Conservation (phyloP, 192 early-diverging fungal species). For the Coemansia sp. region DNA sequence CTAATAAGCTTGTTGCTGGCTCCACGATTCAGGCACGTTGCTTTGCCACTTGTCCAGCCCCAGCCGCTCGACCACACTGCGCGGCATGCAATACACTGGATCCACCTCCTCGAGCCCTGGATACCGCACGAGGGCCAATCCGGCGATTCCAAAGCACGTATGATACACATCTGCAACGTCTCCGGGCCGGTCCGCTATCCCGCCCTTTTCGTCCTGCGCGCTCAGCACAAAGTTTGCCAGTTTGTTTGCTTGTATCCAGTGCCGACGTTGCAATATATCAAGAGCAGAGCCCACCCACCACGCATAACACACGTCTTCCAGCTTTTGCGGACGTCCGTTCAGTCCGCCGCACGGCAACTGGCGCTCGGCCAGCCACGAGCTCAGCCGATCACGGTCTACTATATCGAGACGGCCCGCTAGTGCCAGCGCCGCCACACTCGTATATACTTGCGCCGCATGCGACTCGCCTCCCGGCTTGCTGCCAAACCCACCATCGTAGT, state of each 20-base stretch:
- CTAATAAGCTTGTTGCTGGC: neutral
- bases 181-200: conserved; percentile 90
- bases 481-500: conserved; percentile 97
- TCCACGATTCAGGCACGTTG: conserved; percentile 29
- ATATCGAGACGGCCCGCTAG: conserved; percentile 76
- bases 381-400: conserved; percentile 79
- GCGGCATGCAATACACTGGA: conserved; percentile 90
- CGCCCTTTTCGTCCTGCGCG: conserved; percentile 88
- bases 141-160: conserved; percentile 91
- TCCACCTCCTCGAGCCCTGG: conserved; percentile 74
- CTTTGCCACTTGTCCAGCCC: conserved; percentile 46
- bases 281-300: conserved; percentile 97
- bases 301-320: conserved; percentile 97
- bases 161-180: conserved; percentile 96
- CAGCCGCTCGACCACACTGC: conserved; percentile 59
- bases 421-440: conserved; percentile 84
- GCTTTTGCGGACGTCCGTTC: conserved; percentile 95
- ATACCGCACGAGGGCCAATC: conserved; percentile 83
- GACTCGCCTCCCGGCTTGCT: conserved; percentile 86
- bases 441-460: conserved; percentile 91
- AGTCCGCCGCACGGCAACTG: conserved; percentile 90
- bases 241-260: conserved; percentile 83
- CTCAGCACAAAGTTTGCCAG: conserved; percentile 78
- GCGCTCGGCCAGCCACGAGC: conserved; percentile 92
- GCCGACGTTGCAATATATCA: conserved; percentile 69